Percentiles rank a stretch among this genome's conserved stretches.
phyloP scores from a whole-genome alignment of 805 yeast species.

The Wickerhamomyces kurtzmanii region DNA sequence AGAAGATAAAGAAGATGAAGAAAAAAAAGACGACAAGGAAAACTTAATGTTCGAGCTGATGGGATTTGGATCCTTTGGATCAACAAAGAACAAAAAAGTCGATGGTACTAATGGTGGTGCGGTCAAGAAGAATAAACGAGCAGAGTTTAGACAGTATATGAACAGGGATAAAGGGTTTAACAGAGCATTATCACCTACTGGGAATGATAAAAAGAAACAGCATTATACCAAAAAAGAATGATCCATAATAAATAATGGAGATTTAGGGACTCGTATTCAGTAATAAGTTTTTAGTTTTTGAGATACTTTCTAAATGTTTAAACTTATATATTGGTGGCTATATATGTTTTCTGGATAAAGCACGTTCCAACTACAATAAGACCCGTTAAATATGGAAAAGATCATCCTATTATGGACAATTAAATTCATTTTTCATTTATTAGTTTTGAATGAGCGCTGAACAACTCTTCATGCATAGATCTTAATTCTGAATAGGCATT shows the following conservation, averaged over 20 bases:
- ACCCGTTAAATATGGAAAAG: too few relatives aligned
- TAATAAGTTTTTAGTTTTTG: too few relatives aligned
- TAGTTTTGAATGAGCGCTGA: slow-evolving; percentile 36
- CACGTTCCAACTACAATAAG: too few relatives aligned
- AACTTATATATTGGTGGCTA: too few relatives aligned
- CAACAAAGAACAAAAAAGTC: slow-evolving; percentile 51
- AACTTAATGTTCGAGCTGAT: slow-evolving; percentile 32
- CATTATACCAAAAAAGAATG: slow-evolving; percentile 1
- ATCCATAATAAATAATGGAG: neutral
- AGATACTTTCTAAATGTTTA: too few relatives aligned
- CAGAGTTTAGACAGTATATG: slow-evolving; percentile 51
- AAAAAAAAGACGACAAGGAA: slow-evolving; percentile 4
- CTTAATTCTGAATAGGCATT: slow-evolving; percentile 51
- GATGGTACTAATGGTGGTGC: slow-evolving; percentile 37
- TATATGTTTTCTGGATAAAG: too few relatives aligned
- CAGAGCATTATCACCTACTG: slow-evolving; percentile 42
- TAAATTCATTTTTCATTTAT: slow-evolving; percentile 7
- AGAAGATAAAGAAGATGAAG: slow-evolving; percentile 3
- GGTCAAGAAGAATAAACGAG: slow-evolving; percentile 24
- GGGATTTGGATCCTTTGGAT: slow-evolving; percentile 48
- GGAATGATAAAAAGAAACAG: slow-evolving; percentile 9
- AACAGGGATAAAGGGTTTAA: slow-evolving; percentile 47
- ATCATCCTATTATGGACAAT: too few relatives aligned
- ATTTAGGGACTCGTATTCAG: too few relatives aligned
- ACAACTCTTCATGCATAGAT: slow-evolving; percentile 48